These are phyloP conservation scores for Herpetomonas muscarum DNA, from an alignment of 208 protist genomes.

Conservation along the genomic window DNA sequence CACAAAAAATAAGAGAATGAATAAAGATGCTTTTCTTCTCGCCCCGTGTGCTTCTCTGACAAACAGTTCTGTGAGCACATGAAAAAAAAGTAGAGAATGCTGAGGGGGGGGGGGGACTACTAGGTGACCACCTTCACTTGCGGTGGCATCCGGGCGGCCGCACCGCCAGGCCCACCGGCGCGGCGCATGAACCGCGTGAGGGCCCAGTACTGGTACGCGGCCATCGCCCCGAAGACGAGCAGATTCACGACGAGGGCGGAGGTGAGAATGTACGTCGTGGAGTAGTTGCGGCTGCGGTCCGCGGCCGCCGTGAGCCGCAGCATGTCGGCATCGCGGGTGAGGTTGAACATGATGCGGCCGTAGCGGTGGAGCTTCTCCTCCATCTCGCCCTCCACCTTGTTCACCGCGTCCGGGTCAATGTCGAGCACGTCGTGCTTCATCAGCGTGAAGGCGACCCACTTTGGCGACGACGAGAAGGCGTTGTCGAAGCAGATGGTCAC, in stretches of 20 bases:
- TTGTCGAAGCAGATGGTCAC: slow-evolving; percentile 72
- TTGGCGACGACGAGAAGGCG: slow-evolving; percentile 58
- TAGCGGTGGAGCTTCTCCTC: slow-evolving; percentile 51
- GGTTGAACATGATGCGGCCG: slow-evolving; percentile 41
- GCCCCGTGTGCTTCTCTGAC: no score
- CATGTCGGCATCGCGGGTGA: slow-evolving; percentile 33
- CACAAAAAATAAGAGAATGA: no score
- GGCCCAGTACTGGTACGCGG: slow-evolving; percentile 42
- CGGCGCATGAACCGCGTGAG: slow-evolving; percentile 59
- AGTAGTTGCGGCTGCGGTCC: slow-evolving; percentile 43
- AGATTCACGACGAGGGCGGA: slow-evolving; percentile 42
- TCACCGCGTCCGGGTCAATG: slow-evolving; percentile 35
- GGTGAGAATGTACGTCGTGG: slow-evolving; percentile 36
- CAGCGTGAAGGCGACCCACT: slow-evolving; percentile 59
- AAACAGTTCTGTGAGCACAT: no score
- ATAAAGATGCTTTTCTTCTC: no score
- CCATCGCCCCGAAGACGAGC: slow-evolving; percentile 47
- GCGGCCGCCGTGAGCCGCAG: slow-evolving; percentile 39
- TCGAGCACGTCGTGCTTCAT: slow-evolving; percentile 51
- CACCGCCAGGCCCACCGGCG: no score
- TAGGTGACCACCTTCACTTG: not conserved
- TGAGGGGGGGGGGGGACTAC: no score
- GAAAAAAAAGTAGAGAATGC: no score
- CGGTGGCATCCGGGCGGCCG: no score
- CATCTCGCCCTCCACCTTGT: slow-evolving; percentile 42